Base-by-base conservation (phyloP, 2,329 filamentous ascomycete species). In the Neoascochyta sp. region DNA sequence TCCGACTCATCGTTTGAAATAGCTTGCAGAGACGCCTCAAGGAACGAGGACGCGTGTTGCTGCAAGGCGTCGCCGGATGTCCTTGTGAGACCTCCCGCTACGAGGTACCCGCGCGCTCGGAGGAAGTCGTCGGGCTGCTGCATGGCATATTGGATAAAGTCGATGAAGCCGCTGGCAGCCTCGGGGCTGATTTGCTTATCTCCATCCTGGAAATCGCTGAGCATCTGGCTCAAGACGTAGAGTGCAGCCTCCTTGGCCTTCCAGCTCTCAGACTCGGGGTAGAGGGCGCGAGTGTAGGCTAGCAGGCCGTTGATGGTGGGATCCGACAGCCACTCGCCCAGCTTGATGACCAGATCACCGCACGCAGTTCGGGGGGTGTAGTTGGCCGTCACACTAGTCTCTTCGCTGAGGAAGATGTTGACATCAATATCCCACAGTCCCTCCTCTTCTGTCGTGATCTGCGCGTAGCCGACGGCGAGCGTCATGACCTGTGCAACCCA, bases 391-490 rank as follows among this genome's bases (percentile, higher is more conserved):
- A 95, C 84, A 2, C 88, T 90, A 2, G 87, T 90, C 66, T 96
- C 90, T 63, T 98, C 92, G 1, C 88, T 90, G 25, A 98, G 73
- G 64, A 93, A 98, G 2, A 98, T 76, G 36, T 94, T 96, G 47
- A 93, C 84, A 62, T 98, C 92, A 41, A 95, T 87, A 49, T 95
- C 87, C 92, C 92, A 98, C 7, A 98, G 67, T 6, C 86, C 87
- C 65, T 95, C 87, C 56, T 96, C 92, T 61, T 98, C 92, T 16
- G 79, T 81, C 2, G 85, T 89, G 49, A 98, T 93, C 45, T 90
- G 86, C 9, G 88, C 83, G 63, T 94, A 96, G 1, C 81, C 79
- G 12, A 88, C 80, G 7, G 88, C 78, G 44, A 95, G 75, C 58
- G 83, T 85, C 78, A 95, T 84, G 12, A 95, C 80, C 52, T 95